phyloP scores from a whole-genome alignment of 495 filamentous ascomycete genomes.

The Daldinia decipiens region DNA sequence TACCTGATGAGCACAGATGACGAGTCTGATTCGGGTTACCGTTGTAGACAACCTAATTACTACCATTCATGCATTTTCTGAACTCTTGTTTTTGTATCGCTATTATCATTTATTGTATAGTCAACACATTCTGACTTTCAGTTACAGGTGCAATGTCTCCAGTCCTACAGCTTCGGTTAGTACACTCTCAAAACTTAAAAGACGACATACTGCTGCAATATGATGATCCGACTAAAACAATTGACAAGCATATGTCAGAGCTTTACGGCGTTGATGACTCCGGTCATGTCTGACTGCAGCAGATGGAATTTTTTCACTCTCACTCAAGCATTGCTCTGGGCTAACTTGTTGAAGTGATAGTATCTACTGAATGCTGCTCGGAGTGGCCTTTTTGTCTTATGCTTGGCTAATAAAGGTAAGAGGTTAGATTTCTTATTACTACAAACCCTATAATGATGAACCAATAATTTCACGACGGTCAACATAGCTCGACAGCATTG shows the following conservation, averaged over 20 bases:
- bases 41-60: conserved; percentile 76
- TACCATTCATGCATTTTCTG: conserved; percentile 86
- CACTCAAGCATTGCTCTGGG: conserved; percentile 28
- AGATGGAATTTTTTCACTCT: conserved; percentile 22
- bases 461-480: conserved; percentile 95
- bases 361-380: not conserved
- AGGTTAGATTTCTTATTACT: not conserved
- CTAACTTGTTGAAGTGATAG: conserved; percentile 39
- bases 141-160: conserved; percentile 1
- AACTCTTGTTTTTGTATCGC: conserved; percentile 35
- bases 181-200: conserved; percentile 13
- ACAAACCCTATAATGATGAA: conserved; percentile 68
- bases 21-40: conserved; percentile 87
- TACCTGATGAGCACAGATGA: conserved; percentile 82
- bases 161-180: conserved; percentile 9
- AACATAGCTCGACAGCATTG: conserved; percentile 87
- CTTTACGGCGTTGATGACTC: conserved; percentile 71
- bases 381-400: not conserved
- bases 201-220: conserved; percentile 41
- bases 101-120: not conserved
- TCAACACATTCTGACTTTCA: conserved; percentile 20
- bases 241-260: conserved; percentile 93
- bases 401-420: conserved; percentile 32
- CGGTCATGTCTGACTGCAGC: conserved; percentile 56
- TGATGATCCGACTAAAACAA: conserved; percentile 74